phyloP scores from a whole-genome alignment of 2,329 filamentous ascomycete species.

The Reticulascus tulasneorum region DNA sequence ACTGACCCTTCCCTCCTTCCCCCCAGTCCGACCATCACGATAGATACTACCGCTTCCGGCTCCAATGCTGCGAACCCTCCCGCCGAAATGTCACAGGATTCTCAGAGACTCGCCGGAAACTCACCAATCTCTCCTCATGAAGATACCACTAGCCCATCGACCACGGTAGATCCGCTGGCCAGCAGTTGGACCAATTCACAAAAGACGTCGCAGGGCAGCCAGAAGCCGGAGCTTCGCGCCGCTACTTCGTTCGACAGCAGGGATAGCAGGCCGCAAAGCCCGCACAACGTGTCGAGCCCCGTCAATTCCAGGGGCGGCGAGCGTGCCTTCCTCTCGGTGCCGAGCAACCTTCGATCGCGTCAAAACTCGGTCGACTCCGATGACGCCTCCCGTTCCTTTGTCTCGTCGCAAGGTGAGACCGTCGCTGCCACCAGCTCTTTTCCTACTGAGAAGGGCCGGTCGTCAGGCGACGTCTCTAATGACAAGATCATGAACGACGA shows the following conservation, averaged over 20 bases:
- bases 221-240: conserved; percentile 42
- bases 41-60: conserved; percentile 43
- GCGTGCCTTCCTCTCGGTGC: conserved; percentile 61
- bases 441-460: conserved; percentile 37
- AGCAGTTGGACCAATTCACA: conserved; percentile 21
- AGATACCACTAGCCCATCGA: conserved; percentile 36
- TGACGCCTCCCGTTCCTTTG: conserved; percentile 53
- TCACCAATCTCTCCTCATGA: conserved; percentile 34
- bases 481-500: conserved; percentile 59
- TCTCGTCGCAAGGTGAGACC: conserved; percentile 60
- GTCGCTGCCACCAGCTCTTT: conserved; percentile 45
- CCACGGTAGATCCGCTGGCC: conserved; percentile 26
- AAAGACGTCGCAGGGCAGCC: conserved; percentile 8
- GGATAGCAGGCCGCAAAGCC: conserved; percentile 61
- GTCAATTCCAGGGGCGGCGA: conserved; percentile 44
- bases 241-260: conserved; percentile 62
- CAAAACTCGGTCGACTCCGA: conserved; percentile 69
- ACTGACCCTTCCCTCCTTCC: conserved; percentile 8
- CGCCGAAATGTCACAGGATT: conserved; percentile 24
- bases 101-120: conserved; percentile 18
- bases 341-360: conserved; percentile 55
- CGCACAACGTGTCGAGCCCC: conserved; percentile 66
- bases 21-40: conserved; percentile 49
- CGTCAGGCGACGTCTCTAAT: conserved; percentile 36
- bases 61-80: conserved; percentile 20